A percentile compares a stretch with the other conserved stretches of the same genome.
phyloP scores from a whole-genome alignment of 2,329 filamentous ascomycete species.

The Trichophaea hybrida region DNA sequence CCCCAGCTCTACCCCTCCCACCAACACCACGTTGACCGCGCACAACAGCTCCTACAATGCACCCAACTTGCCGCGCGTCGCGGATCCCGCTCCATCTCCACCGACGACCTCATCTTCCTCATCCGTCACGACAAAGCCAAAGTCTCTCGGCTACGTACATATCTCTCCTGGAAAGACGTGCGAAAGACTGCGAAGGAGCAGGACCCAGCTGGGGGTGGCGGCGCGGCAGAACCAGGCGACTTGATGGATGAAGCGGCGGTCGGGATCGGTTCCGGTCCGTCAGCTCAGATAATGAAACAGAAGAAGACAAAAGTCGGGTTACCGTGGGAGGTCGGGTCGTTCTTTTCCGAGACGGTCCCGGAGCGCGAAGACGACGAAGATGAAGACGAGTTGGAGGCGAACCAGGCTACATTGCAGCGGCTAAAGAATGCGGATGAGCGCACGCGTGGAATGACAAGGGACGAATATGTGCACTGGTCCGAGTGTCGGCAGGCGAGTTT shows the following conservation, averaged over 20 bases:
- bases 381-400: slow-evolving; percentile 95
- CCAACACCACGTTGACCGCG: no score
- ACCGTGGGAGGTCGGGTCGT: slow-evolving; percentile 86
- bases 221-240: slow-evolving; percentile 47
- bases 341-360: slow-evolving; percentile 80
- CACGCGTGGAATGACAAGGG: slow-evolving; percentile 90
- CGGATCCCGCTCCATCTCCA: slow-evolving; percentile 80
- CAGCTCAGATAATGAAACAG: slow-evolving; percentile 64
- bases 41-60: slow-evolving; percentile 59
- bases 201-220: slow-evolving; percentile 79
- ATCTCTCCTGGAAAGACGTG: slow-evolving; percentile 97
- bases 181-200: slow-evolving; percentile 97
- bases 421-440: slow-evolving; percentile 93
- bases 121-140: slow-evolving; percentile 96
- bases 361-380: slow-evolving; percentile 93
- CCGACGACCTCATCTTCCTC: slow-evolving; percentile 84
- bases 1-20: background rate
- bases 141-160: slow-evolving; percentile 84
- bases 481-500: slow-evolving; percentile 96
- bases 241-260: slow-evolving; percentile 56
- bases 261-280: slow-evolving; percentile 46
- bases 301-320: slow-evolving; percentile 91
- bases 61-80: slow-evolving; percentile 83
- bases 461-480: slow-evolving; percentile 99
- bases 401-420: slow-evolving; percentile 83